Base-by-base conservation (phyloP, 2,329 filamentous ascomycete genomes). In the Exophiala spinifera region DNA sequence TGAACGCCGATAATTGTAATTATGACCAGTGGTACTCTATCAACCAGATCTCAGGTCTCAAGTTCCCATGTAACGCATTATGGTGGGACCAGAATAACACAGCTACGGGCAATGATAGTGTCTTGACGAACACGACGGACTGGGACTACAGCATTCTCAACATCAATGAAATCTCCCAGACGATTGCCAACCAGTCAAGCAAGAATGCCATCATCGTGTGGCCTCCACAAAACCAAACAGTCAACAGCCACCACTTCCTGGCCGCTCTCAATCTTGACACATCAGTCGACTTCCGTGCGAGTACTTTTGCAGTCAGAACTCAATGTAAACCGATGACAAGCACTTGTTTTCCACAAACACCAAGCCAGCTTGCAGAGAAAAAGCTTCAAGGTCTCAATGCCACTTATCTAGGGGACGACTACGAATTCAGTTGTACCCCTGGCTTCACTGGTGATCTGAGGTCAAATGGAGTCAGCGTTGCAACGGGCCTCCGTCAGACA, bases 401-500 rank as follows among this genome's bases (percentile, higher is more conserved):
- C 13, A 40, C 15, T 7, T 40, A 14, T 23, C 8, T 43, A 5
- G 21, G 21, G 13, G 20, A 19, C 15, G 21, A 43, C 14, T 43
- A 43, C 2, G 71, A 70, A 20, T 75, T 63, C 34, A 60, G 78
- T 49, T 72, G 74, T 6, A 72, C 76, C 1, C 75, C 76, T 21
- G 40, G 17, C 1, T 82, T 80, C 62, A 77, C 72, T 4, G 86
- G 85, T 46, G 84, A 88, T 43, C 67, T 88, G 46, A 89, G 85
- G 1, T 91, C 83, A 71, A 91, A 87, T 68, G 71, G 74, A 17
- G 80, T 85, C 0, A 79, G 69, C 0, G 75, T 88, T 3, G 88
- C 88, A 10, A 83, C 87, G 0, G 91, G 88, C 15, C 37, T 40
- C 19, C 37, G 15, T 20, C 28, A 31, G 66, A 88, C 87, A 4